Conservation (phyloP, 2,329 filamentous ascomycete genomes). For the Ustilaginoidea virens region DNA sequence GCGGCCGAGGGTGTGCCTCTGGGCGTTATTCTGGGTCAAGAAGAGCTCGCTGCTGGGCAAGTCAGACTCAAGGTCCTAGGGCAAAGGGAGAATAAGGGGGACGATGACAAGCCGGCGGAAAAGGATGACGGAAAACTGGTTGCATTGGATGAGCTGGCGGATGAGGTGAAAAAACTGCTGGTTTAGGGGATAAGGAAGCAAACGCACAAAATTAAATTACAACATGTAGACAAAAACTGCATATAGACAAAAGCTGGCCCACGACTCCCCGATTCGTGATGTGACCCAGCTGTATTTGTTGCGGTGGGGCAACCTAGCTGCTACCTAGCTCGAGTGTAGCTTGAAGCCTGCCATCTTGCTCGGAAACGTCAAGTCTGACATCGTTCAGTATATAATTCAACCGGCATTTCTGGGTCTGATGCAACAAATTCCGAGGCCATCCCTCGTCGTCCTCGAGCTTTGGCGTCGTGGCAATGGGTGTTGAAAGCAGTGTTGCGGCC, state of each 20-base stretch:
- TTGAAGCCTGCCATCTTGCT: too few relatives aligned
- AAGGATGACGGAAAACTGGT: conserved; percentile 69
- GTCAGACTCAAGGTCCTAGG: conserved; percentile 73
- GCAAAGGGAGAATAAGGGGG: conserved; percentile 54
- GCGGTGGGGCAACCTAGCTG: too few relatives aligned
- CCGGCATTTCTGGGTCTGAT: too few relatives aligned
- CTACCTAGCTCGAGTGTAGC: too few relatives aligned
- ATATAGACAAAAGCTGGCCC: too few relatives aligned
- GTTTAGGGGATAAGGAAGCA: conserved; percentile 4
- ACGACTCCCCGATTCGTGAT: too few relatives aligned
- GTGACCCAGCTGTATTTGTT: too few relatives aligned
- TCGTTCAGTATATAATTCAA: too few relatives aligned
- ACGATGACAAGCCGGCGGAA: conserved; percentile 70
- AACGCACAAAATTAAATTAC: background rate
- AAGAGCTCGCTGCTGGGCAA: conserved; percentile 70
- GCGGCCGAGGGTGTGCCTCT: conserved; percentile 78
- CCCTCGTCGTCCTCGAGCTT: too few relatives aligned
- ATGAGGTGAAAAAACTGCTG: conserved; percentile 37
- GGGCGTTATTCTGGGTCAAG: conserved; percentile 78
- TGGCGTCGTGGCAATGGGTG: too few relatives aligned
- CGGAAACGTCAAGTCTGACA: too few relatives aligned
- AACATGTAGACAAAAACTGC: background rate
- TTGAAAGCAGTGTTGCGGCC: conserved; percentile 12
- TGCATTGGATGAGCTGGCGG: conserved; percentile 43
- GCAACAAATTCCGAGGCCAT: too few relatives aligned